Base-by-base conservation (phyloP, 1,139 yeast genomes). In the Meyerozyma smithsonii region DNA sequence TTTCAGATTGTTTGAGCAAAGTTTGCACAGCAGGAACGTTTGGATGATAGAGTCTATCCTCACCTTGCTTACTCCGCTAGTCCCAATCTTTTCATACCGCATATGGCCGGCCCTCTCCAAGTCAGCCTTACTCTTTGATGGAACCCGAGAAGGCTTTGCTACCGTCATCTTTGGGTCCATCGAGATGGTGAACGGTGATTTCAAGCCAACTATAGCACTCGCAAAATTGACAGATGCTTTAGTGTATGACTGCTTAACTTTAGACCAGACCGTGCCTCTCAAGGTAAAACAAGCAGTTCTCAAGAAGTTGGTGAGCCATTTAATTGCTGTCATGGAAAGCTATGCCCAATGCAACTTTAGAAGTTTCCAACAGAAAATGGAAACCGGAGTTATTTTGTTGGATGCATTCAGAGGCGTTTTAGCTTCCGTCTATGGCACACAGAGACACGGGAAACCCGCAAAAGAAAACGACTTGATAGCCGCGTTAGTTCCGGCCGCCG, bases 91-190 rank as follows among this genome's bases (percentile, higher is more conserved):
- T 36, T 77, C 95, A 0, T 73, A 75, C 46, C 66, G 89, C 45
- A 84, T 89, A 2, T 89, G 96, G 96, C 76, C 89, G 0, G 85
- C 81, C 51, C 60, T 89, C 14, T 74, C 81, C 14, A 77, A 80
- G 41, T 83, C 95, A 1, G 74, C 79, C 16, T 62, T 88, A 20
- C 64, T 87, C 3, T 80, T 84, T 12, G 72, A 73, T 39, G 74
- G 77, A 44, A 88, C 89, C 0, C 79, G 77, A 48, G 88, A 86
- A 39, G 92, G 94, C 0, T 62, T 80, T 38, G 79, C 82, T 0
- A 61, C 79, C 1, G 70, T 74, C 0, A 69, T 87, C 7, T 68
- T 87, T 41, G 90, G 92, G 3, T 74, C 90, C 3, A 74, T 80
- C 20, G 97, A 89, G 59, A 74, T 82, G 59, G 80, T 84, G 2